phyloP scores from a whole-genome alignment of 1,284 basidiomycete genomes.

The Bondarzewia mesenterica region DNA sequence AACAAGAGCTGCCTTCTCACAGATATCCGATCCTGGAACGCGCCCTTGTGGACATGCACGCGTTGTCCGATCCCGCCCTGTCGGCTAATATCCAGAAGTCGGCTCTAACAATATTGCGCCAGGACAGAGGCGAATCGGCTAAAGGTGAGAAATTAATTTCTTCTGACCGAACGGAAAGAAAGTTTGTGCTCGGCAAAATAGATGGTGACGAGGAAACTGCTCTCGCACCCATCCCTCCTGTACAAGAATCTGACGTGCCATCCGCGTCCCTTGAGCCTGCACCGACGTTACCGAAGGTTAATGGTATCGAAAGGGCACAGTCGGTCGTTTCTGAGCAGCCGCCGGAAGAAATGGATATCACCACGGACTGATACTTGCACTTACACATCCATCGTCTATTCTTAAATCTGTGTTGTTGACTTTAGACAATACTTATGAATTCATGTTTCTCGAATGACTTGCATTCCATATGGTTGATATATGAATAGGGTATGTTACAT shows the following conservation, averaged over 20 bases:
- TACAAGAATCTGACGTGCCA: no score
- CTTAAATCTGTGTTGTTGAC: background rate
- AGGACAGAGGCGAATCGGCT: background rate
- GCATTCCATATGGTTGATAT: no score
- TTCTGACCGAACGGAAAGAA: background rate
- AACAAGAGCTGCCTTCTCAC: background rate
- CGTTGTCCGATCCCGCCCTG: background rate
- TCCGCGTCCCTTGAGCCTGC: background rate
- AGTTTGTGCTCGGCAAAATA: no score
- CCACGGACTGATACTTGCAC: background rate
- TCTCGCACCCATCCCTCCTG: no score
- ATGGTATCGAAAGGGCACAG: background rate
- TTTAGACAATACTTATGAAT: no score
- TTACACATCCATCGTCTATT: background rate
- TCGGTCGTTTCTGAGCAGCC: background rate
- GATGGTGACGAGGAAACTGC: no score
- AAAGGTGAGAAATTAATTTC: background rate
- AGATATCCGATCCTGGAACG: slow-evolving; percentile 6
- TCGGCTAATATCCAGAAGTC: background rate
- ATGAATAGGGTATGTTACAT: no score
- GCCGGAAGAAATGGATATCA: background rate
- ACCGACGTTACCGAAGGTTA: background rate
- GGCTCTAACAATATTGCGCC: background rate
- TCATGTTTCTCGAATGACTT: no score
- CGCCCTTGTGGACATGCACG: slow-evolving; percentile 2